Base-by-base conservation (phyloP, 1,139 yeast genomes). In the Schwanniomyces etchellsii region DNA sequence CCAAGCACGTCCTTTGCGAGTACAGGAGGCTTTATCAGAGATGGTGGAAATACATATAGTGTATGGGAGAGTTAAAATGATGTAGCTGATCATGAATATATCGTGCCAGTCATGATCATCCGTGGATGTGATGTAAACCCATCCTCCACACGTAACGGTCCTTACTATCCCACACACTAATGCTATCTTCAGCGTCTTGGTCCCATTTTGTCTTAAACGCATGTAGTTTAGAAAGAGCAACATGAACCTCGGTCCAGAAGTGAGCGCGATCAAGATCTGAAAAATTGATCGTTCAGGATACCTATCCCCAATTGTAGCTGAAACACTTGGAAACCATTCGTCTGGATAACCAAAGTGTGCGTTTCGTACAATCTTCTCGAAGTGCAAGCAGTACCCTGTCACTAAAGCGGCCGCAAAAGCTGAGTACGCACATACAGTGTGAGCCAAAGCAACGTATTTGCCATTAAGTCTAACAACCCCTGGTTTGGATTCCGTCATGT, bases 21-120 rank as follows among this genome's bases (percentile, higher is more conserved):
- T 69, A n/a, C 46, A 42, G 9, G 77, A 63, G 13, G 64, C 54
- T 33, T 66, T 63, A 14, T 73, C 47, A 1, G 93, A 72, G 22
- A 79, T 60, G 23, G 59, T 50, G 18, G 82, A 74, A 20, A 81
- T 73, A 29, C 78, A 60, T 11, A 79, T 57, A 27, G 86, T 82
- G 96, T 97, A 91, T 3, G 98, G 98, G 27, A 89, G 66, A 2
- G 97, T 89, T 44, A 91, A 68, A 1, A 88, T 73, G 38, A 91
- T 81, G 58, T 91, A 91, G 22, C 81, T 55, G 42, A 91, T 86
- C 98, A 91, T 91, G 55, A 89, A 89, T 31, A 91, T 77, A 49
- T 91, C 97, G 53, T 91, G 98, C 66, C 82, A 81, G 57, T 89
- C 96, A 48, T 89, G 98, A 52, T 91, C 96, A 53, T 91, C 98